Evolutionary conservation across 2,329 filamentous ascomycete genomes (phyloP), one percentile per base, ranked within the genome.

Genomic region (Orbilia oligospora): DNA sequence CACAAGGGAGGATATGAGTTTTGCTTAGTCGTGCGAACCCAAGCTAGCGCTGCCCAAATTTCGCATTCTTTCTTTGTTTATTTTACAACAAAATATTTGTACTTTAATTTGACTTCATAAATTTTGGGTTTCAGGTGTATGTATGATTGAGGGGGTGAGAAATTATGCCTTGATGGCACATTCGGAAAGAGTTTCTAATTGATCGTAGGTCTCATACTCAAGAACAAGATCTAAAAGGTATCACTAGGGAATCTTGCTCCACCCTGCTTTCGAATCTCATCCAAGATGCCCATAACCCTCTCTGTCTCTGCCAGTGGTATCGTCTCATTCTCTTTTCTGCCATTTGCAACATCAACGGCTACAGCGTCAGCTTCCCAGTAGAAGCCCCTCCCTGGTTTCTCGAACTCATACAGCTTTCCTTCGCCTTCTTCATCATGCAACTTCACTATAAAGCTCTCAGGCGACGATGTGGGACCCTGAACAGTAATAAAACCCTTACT

Each of bases 291-390:
- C 83, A 88, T 83, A 0, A 87, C 83, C 0, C 85, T 83, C 10
- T 88, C 69, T 0, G 86, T 87, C 82, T 87, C 86, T 0, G 83
- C 81, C 85, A 85, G 87, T 0, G 86, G 86, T 84, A 88, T 86
- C 2, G 84, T 82, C 0, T 81, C 81, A 66, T 84, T 87, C 79
- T 87, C 82, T 5, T 81, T 82, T 58, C 81, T 83, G 0, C 84
- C 85, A 2, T 83, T 83, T 1, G 83, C 82, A 48, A 87, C 83
- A 76, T 86, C 85, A 4, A 83, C 56, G 0, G 86, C 86, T 4
- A 85, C 84, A 0, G 84, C 83, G 73, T 87, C 86, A 1, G 85
- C 86, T 79, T 88, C 87, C 82, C 82, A 87, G 81, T 83, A 86
- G 68, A 86, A 87, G 0, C 84, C 86, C 36, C 82, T 81, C 0